These are phyloP conservation scores for Heliosperma pusillum DNA, from an alignment of 148 eudicot species.

Conservation along the genomic window DNA sequence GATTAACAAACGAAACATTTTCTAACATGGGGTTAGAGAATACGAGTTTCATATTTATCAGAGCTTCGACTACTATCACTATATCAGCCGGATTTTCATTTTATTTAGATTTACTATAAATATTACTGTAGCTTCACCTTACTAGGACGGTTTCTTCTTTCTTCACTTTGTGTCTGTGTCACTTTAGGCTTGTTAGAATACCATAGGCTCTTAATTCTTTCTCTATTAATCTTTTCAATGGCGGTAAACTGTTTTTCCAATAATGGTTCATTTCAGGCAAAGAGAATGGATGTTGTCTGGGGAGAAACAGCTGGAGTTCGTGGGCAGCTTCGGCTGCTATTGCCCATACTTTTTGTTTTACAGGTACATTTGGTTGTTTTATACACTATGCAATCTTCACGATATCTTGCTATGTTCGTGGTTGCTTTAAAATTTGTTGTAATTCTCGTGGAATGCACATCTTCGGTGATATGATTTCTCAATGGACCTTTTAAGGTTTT, in stretches of 20 bases:
- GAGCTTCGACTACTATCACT: neutral
- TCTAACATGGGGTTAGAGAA: neutral
- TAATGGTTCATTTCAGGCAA: conserved; percentile 35
- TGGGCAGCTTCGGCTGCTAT: conserved; percentile 45
- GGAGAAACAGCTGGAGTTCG: conserved; percentile 53
- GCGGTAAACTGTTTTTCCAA: neutral
- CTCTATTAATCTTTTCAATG: neutral
- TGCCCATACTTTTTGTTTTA: conserved; percentile 47
- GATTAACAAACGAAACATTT: neutral
- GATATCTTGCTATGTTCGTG: conserved; percentile 2
- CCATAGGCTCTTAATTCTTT: too few species aligned
- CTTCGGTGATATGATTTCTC: too few species aligned
- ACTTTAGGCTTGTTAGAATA: too few species aligned
- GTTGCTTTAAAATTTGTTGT: neutral
- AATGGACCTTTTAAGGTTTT: neutral
- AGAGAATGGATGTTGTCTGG: conserved; percentile 59
- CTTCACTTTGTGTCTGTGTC: too few species aligned
- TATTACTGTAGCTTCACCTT: neutral
- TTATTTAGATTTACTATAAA: neutral
- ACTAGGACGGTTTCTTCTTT: too few species aligned
- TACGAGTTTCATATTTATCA: neutral
- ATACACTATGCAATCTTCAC: neutral
- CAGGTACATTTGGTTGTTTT: conserved; percentile 29
- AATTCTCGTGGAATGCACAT: too few species aligned
- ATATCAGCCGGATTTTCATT: neutral